Percentiles rank a stretch among this genome's conserved stretches.
Evolutionary conservation across 495 filamentous ascomycete genomes (phyloP).

Genomic region (Penicillium crystallinum): DNA sequence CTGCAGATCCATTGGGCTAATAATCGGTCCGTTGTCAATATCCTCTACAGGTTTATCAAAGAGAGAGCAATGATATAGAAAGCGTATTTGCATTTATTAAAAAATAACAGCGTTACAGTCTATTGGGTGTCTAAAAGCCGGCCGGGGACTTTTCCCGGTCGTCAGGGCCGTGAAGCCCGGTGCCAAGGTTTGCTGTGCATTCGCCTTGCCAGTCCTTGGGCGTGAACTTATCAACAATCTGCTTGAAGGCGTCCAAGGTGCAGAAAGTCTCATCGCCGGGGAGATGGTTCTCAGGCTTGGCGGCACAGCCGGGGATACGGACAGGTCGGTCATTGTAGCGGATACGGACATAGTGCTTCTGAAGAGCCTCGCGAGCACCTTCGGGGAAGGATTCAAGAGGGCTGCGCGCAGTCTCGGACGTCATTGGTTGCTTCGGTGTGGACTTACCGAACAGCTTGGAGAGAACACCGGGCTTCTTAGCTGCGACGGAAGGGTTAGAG

Average conservation of each 20-base stretch:
- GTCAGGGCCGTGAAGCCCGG: slow-evolving; percentile 36
- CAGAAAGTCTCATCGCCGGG: slow-evolving; percentile 89
- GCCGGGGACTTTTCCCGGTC: slow-evolving; percentile 28
- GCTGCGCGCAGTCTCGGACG: slow-evolving; percentile 32
- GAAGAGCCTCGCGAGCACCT: slow-evolving; percentile 43
- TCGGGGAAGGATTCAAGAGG: slow-evolving; percentile 30
- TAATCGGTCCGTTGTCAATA: no score
- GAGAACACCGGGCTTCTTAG: slow-evolving; percentile 26
- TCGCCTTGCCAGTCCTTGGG: slow-evolving; percentile 73
- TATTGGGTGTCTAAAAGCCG: slow-evolving; percentile 30
- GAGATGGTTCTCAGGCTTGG: slow-evolving; percentile 70
- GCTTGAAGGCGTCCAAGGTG: slow-evolving; percentile 87
- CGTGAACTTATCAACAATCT: slow-evolving; percentile 84
- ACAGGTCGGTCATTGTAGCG: slow-evolving; percentile 85
- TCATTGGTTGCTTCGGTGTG: slow-evolving; percentile 12
- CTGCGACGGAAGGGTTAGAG: slow-evolving; percentile 20
- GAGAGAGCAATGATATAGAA: not conserved
- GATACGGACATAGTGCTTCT: slow-evolving; percentile 84
- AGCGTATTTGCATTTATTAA: not conserved
- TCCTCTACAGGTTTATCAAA: no score
- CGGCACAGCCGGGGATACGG: slow-evolving; percentile 72
- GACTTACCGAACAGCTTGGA: slow-evolving; percentile 28
- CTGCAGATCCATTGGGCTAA: not conserved
- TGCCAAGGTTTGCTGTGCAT: slow-evolving; percentile 62
- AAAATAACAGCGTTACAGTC: slow-evolving; percentile 2